Evolutionary conservation across 257 asterid genomes (phyloP).

Genomic region (Lantana camara): DNA sequence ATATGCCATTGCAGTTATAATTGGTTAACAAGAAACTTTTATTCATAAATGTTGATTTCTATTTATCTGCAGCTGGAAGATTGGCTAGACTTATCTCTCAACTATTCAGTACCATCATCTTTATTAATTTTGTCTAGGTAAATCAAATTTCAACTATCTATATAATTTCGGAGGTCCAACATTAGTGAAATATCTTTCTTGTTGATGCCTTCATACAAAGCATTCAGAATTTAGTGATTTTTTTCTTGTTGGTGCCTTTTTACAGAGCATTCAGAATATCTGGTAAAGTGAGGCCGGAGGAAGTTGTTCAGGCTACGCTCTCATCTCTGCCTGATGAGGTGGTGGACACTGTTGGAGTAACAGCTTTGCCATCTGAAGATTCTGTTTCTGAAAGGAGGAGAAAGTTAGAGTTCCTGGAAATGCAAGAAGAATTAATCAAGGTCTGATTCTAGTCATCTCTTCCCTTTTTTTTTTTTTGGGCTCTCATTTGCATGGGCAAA

Average conservation of each 20-base stretch:
- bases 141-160: slow-evolving; percentile 22
- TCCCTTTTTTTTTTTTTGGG: slow-evolving; percentile 11
- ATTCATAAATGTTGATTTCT: slow-evolving; percentile 10
- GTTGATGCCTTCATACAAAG: slow-evolving; percentile 46
- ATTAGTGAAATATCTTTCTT: slow-evolving; percentile 16
- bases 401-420: slow-evolving; percentile 88
- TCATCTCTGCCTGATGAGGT: slow-evolving; percentile 99
- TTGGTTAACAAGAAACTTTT: slow-evolving; percentile 5
- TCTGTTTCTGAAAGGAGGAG: slow-evolving; percentile 92
- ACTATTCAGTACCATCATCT: slow-evolving; percentile 93
- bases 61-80: slow-evolving; percentile 73
- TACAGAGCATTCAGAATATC: slow-evolving; percentile 89
- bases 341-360: slow-evolving; percentile 89
- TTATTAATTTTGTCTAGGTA: slow-evolving; percentile 89
- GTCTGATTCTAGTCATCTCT: slow-evolving; percentile 43
- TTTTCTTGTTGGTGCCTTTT: slow-evolving; percentile 22
- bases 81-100: slow-evolving; percentile 97
- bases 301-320: slow-evolving; percentile 89
- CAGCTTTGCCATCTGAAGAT: slow-evolving; percentile 94
- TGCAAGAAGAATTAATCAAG: slow-evolving; percentile 97
- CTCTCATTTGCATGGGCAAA: slow-evolving; percentile 24
- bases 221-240: slow-evolving; percentile 57
- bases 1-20: slow-evolving; percentile 15
- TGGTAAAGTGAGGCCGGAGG: slow-evolving; percentile 90
- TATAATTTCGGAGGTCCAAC: slow-evolving; percentile 22